Evolutionary conservation across 2,329 filamentous ascomycete species (phyloP).

Genomic region (Colletotrichum gigasporum): DNA sequence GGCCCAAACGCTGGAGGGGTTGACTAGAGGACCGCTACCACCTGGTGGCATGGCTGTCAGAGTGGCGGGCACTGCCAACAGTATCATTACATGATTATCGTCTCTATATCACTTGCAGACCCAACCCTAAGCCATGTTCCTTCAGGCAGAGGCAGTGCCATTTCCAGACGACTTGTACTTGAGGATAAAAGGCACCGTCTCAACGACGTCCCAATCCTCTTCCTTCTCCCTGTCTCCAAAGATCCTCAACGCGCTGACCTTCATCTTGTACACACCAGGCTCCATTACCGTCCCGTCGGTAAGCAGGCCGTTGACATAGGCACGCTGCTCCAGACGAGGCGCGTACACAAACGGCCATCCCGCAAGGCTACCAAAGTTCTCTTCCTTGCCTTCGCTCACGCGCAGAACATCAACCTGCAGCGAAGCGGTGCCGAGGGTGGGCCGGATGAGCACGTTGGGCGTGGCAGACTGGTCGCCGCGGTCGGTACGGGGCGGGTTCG

Average conservation of each 20-base stretch:
- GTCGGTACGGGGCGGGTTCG: conserved; percentile 35
- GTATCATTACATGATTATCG: too few species aligned
- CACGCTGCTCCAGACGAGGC: background rate
- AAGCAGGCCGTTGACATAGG: conserved; percentile 56
- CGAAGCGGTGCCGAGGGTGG: conserved; percentile 56
- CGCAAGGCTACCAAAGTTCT: conserved; percentile 31
- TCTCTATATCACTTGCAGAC: too few species aligned
- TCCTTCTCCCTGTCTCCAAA: conserved; percentile 52
- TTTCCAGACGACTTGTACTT: conserved; percentile 5
- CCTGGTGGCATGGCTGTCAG: too few species aligned
- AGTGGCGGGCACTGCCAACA: too few species aligned
- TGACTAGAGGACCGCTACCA: too few species aligned
- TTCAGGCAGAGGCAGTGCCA: too few species aligned
- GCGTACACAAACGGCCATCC: conserved; percentile 16
- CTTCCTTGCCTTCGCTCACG: conserved; percentile 37
- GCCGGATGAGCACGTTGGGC: conserved; percentile 49
- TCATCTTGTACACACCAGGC: conserved; percentile 58
- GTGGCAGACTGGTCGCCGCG: conserved; percentile 37
- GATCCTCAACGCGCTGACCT: conserved; percentile 59
- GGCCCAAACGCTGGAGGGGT: too few species aligned
- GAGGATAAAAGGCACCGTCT: conserved; percentile 33
- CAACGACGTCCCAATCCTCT: conserved; percentile 36
- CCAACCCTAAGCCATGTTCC: too few species aligned
- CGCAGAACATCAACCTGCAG: conserved; percentile 56
- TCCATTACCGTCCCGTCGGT: conserved; percentile 56